phyloP scores from a whole-genome alignment of 2,329 filamentous ascomycete species.

The Penicillium expansum region DNA sequence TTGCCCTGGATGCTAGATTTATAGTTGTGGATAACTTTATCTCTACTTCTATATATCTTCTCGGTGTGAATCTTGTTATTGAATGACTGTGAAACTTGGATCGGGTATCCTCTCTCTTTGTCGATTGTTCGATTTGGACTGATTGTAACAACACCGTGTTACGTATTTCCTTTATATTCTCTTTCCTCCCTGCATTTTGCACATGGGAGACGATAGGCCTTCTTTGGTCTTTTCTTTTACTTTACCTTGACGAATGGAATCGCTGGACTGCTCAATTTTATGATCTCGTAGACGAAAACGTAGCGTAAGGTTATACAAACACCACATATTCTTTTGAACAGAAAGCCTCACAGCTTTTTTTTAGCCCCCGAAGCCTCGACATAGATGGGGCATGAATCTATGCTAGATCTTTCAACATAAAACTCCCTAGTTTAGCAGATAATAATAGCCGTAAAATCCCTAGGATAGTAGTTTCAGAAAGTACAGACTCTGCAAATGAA shows the following conservation, averaged over 20 bases:
- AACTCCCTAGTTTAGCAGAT: too few relatives aligned
- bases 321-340: not conserved
- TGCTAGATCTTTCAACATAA: too few relatives aligned
- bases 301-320: not conserved
- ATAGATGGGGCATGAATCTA: not conserved
- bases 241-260: conserved; percentile 21
- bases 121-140: conserved; percentile 4
- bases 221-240: conserved; percentile 2
- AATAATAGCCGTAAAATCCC: too few relatives aligned
- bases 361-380: not conserved
- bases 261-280: conserved; percentile 16
- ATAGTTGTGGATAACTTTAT: not conserved
- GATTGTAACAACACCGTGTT: conserved; percentile 13
- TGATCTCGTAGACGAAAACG: not conserved
- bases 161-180: conserved; percentile 13
- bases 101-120: conserved; percentile 11
- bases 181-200: conserved; percentile 7
- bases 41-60: not conserved
- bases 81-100: conserved; percentile 3
- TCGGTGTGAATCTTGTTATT: not conserved
- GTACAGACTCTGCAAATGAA: not conserved
- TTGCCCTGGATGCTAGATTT: not conserved
- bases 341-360: not conserved
- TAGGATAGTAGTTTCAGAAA: not conserved
- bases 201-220: conserved; percentile 7